phyloP scores from a whole-genome alignment of 2,329 filamentous ascomycete genomes.

The Cordyceps javanica region DNA sequence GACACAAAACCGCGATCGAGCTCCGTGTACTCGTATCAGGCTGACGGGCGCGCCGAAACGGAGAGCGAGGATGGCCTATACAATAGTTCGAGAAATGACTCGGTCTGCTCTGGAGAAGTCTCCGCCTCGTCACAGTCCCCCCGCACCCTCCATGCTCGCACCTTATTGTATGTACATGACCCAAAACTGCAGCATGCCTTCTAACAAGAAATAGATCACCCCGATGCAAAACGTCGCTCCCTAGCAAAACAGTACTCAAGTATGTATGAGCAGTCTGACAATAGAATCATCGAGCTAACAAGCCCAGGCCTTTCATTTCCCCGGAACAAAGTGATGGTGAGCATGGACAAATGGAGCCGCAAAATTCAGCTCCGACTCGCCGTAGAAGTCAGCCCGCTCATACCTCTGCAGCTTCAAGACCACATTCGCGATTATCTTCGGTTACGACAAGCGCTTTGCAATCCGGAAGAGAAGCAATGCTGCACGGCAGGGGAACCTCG shows the following conservation, averaged over 20 bases:
- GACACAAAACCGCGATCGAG: not conserved
- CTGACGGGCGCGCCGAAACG: constrained; percentile 3
- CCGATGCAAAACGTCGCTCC: not conserved
- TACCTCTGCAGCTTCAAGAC: constrained; percentile 39
- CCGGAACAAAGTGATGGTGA: constrained; percentile 18
- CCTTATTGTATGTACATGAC: not conserved
- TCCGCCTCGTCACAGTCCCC: constrained; percentile 1
- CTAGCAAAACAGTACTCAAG: constrained; percentile 4
- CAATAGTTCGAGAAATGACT: constrained; percentile 8
- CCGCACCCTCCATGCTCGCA: not conserved
- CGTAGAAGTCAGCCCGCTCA: constrained; percentile 47
- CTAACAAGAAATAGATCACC: constrained; percentile 4
- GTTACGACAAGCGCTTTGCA: constrained; percentile 42
- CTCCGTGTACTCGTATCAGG: constrained; percentile 1
- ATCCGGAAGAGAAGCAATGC: constrained; percentile 17
- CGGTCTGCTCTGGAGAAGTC: constrained; percentile 3
- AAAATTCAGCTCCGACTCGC: constrained; percentile 40
- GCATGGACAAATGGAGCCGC: constrained; percentile 21
- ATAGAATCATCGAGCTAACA: not conserved
- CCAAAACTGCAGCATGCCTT: not conserved
- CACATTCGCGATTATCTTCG: constrained; percentile 49
- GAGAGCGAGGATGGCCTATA: not conserved
- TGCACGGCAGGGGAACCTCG: not conserved
- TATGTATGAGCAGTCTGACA: not conserved
- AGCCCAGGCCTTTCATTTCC: constrained; percentile 25